Conservation (phyloP, 2,329 filamentous ascomycete genomes). For the Colletotrichum sp. region DNA sequence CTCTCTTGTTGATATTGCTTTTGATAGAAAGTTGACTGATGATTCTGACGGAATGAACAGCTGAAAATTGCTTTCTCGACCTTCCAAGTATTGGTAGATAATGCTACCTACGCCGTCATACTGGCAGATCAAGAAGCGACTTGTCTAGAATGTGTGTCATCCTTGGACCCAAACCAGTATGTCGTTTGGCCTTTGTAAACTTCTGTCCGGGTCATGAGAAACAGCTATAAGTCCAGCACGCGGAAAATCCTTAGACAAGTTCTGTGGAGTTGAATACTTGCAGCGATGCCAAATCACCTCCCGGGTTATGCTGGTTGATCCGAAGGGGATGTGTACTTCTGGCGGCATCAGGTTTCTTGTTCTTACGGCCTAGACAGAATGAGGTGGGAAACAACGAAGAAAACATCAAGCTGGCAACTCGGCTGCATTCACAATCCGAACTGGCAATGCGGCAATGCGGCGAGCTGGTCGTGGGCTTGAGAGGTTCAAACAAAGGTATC, state of each 20-base stretch:
- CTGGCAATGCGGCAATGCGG: not conserved
- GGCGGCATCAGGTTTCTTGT: not conserved
- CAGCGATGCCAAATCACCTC: not conserved
- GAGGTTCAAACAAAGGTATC: not conserved
- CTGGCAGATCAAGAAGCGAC: not conserved
- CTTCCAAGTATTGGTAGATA: not conserved
- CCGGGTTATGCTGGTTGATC: not conserved
- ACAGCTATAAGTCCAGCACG: not conserved
- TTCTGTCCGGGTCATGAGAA: not conserved
- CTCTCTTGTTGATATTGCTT: not conserved
- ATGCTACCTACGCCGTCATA: not conserved
- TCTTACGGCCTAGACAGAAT: not conserved
- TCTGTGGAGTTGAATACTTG: not conserved
- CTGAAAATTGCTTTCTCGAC: not conserved
- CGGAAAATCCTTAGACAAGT: not conserved
- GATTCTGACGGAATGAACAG: not conserved
- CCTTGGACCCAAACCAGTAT: not conserved
- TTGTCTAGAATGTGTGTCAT: not conserved
- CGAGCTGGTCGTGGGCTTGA: not conserved
- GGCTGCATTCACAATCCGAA: not conserved
- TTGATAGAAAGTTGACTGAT: not conserved
- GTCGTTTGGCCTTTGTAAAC: not conserved
- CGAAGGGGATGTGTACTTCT: not conserved
- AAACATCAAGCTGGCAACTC: not conserved
- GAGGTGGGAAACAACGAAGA: not conserved